Base-by-base conservation (phyloP, 495 filamentous ascomycete genomes). In the Margaritispora aquatica region DNA sequence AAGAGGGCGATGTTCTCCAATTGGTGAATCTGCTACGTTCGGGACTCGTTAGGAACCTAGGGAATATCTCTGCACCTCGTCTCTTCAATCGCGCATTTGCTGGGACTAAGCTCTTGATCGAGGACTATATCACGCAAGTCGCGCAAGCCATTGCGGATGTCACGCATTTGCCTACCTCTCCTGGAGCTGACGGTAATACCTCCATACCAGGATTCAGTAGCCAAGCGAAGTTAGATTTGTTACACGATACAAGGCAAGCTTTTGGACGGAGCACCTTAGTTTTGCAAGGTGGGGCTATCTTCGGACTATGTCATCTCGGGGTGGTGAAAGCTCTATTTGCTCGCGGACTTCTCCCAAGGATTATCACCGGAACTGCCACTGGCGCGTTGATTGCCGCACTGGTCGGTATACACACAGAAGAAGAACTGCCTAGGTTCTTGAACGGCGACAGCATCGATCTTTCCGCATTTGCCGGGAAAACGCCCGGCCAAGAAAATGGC, bases 351-450 rank as follows among this genome's bases (percentile, higher is more conserved):
- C 73, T 97, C 26, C 93, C 93, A 17, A 80, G 92, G 9, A 95
- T 97, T 61, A 94, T 97, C 61, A 89, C 89, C 1, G 93, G 93
- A 0, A 96, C 90, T 5, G 92, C 87, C 2, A 95, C 89, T 0
- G 93, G 93, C 10, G 93, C 93, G 10, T 76, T 96, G 66, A 91
- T 97, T 63, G 93, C 92, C 1, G 91, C 91, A 24, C 76, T 97
- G 17, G 91, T 97, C 17, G 88, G 89, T 2, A 85, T 94, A 59
- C 92, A 96, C 70, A 88, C 88, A 0, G 90, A 96, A 55, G 89
- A 91, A 48, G 93, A 97, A 62, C 75, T 97, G 20, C 79, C 89
- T 17, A 76, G 73, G 13, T 85, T 96, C 62, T 72, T 97, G 20
- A 84, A 80, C 57, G 88, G 91, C 7, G 86, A 87, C 29, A 84